Evolutionary conservation across 2,329 filamentous ascomycete species (phyloP), one percentile per base, ranked within the genome.

Genomic region (Tolypocladium ophioglossoides): DNA sequence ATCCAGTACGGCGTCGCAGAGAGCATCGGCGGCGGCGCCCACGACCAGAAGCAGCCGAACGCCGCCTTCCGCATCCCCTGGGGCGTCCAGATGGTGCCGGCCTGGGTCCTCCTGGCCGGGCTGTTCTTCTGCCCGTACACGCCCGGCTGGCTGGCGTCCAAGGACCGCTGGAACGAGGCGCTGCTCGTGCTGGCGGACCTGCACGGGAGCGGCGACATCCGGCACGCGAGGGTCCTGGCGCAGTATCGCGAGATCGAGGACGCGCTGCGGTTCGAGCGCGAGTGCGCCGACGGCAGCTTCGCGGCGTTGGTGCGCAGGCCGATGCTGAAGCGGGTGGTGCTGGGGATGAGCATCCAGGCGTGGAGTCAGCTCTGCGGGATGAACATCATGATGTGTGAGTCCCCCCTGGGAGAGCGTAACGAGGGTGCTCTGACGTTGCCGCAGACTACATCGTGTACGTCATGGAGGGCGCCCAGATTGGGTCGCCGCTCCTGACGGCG

Each of bases 91-190:
- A 78, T 78, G 60, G 64, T 82, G 0, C 82, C 80, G 0, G 79
- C 74, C 0, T 61, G 77, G 14, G 62, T 82, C 16, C 70, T 84
- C 1, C 72, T 85, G 49, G 61, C 76, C 30, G 80, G 80, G 1
- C 72, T 83, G 22, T 75, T 82, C 63, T 83, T 83, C 68, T 78
- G 85, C 59, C 82, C 80, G 0, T 79, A 79, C 59, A 85, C 76
- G 51, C 87, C 87, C 0, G 78, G 86, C 52, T 89, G 86, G 85
- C 72, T 89, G 7, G 86, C 86, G 6, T 77, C 78, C 18, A 78
- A 85, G 60, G 85, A 85, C 57, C 77, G 82, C 1, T 86, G 84
- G 75, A 83, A 87, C 32, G 79, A 88, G 63, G 81, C 82, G 0
- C 72, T 83, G 44, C 62, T 73, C 24, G 78, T 81, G 44, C 74